A percentile compares a stretch with the other conserved stretches of the same genome.
Conservation (phyloP, 2,329 filamentous ascomycete species). For the Alternaria sp. region DNA sequence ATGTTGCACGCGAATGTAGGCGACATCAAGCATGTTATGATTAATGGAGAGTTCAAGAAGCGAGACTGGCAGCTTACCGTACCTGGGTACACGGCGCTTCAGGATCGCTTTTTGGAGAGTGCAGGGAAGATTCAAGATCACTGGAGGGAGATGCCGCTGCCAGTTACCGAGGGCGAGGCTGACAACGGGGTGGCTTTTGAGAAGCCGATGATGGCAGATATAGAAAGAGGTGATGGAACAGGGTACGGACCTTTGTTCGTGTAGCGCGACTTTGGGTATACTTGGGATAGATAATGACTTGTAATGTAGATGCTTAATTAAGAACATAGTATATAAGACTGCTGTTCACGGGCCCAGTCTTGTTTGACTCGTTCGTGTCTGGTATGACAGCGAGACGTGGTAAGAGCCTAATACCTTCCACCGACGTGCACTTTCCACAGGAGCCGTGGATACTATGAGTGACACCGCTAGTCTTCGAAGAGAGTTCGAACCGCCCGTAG, state of each 20-base stretch:
- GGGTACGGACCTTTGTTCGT: slow-evolving; percentile 8
- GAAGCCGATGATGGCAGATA: slow-evolving; percentile 3
- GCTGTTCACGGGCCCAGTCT: neutral
- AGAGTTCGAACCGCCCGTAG: neutral
- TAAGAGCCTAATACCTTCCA: neutral
- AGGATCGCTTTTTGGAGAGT: slow-evolving; percentile 26
- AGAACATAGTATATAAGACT: neutral
- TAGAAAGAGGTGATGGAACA: slow-evolving; percentile 4
- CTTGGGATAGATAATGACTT: neutral
- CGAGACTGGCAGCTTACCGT: slow-evolving; percentile 49
- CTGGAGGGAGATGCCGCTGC: slow-evolving; percentile 16
- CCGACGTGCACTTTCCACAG: neutral
- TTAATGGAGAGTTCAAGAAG: slow-evolving; percentile 60
- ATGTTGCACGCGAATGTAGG: slow-evolving; percentile 62
- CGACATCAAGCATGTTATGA: slow-evolving; percentile 59
- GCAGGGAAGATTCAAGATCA: slow-evolving; percentile 28
- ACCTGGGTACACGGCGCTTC: slow-evolving; percentile 19
- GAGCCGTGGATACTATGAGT: neutral
- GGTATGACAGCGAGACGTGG: neutral
- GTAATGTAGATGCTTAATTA: neutral
- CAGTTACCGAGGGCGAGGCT: neutral
- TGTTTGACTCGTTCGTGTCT: neutral
- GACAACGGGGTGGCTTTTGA: neutral
- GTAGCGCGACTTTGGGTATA: neutral
- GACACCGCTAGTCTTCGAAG: neutral